Percentiles rank a stretch among this genome's conserved stretches.
These are phyloP conservation scores for Malus sieversii DNA, from an alignment of 306 rosid species.

Conservation along the genomic window DNA sequence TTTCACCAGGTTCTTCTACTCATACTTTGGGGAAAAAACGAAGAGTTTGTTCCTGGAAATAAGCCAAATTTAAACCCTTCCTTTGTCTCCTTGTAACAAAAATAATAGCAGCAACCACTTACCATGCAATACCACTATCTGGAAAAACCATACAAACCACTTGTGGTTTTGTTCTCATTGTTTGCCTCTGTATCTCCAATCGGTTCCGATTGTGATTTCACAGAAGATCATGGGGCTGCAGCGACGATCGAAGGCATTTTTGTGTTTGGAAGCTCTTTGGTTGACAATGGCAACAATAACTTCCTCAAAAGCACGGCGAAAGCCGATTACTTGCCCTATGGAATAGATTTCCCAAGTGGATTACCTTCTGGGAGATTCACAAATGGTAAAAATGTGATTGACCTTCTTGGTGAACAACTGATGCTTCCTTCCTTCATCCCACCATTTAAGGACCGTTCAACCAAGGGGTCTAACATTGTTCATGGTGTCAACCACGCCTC, in stretches of 20 bases:
- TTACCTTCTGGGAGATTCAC: slow-evolving; percentile 40
- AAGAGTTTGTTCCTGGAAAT: too few species aligned
- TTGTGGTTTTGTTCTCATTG: neutral
- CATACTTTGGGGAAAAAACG: too few species aligned
- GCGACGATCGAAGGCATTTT: slow-evolving; percentile 30
- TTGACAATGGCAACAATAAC: slow-evolving; percentile 52
- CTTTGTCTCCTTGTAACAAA: neutral
- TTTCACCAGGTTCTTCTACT: too few species aligned
- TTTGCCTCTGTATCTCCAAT: neutral
- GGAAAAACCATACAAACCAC: neutral
- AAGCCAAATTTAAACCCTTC: neutral
- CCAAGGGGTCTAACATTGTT: slow-evolving; percentile 28
- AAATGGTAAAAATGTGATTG: slow-evolving; percentile 40
- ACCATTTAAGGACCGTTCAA: slow-evolving; percentile 22
- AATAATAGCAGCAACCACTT: neutral
- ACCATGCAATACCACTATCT: neutral
- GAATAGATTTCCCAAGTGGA: slow-evolving; percentile 35
- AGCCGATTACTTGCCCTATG: slow-evolving; percentile 41
- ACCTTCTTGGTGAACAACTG: slow-evolving; percentile 9
- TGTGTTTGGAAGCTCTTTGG: slow-evolving; percentile 50
- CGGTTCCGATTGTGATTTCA: neutral
- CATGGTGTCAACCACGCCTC: slow-evolving; percentile 47
- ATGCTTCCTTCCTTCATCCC: slow-evolving; percentile 2
- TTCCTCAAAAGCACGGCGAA: slow-evolving; percentile 24
- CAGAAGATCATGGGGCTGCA: neutral